Evolutionary conservation across 805 yeast species (phyloP), one percentile per base, ranked within the genome.

Genomic region (Pichia deserticola): DNA sequence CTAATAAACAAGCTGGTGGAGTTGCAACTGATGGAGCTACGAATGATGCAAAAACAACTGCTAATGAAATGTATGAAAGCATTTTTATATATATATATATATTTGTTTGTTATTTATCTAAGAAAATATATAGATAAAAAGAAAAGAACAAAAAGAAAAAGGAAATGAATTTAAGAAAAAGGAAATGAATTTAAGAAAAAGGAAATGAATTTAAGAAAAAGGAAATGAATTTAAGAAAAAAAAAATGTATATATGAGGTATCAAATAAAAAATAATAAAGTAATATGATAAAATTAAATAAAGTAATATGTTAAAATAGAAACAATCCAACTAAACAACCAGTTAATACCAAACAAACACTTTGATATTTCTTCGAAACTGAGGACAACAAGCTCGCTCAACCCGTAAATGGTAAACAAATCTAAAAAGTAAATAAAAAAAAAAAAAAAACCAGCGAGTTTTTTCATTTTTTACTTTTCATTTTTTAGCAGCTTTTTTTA

Each of bases 1-100:
- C 95, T 66, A 89, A 74, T 57, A 89, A 71, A 74, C 96, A 89
- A 37, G 97, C 96, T 53, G 97, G 96, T 46, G 96, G 93, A 49
- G 92, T 74, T 42, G 80, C 77, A 33, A 76, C 75, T 34, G 73
- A 60, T 28, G 77, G 70, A 36, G 65, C 62, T 50, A 73, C 58
- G 53, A 68, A 64, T 7, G 65, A 61, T 33, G 76, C 66, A 47
- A 75, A 72, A 51, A 73, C 53, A 27, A 63, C 48, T 40, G 65
- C 63, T 29, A 60, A 44, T 12, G 59, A 47, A 44, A 56, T 42
- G 47, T 51, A 44, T 10, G 54, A 51, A n/a, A 51, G 46, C 51
- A 51, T 52, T 33, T 36, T 42, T 25, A 29, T 27, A 44, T 20
- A 20, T 20, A 20, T 20, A 20, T 20, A 20, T 20, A 20, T 20